Percentiles rank a stretch among this genome's conserved stretches.
These are phyloP conservation scores for Tremella fuciformis DNA, from an alignment of 768 basidiomycete species.

Conservation along the genomic window DNA sequence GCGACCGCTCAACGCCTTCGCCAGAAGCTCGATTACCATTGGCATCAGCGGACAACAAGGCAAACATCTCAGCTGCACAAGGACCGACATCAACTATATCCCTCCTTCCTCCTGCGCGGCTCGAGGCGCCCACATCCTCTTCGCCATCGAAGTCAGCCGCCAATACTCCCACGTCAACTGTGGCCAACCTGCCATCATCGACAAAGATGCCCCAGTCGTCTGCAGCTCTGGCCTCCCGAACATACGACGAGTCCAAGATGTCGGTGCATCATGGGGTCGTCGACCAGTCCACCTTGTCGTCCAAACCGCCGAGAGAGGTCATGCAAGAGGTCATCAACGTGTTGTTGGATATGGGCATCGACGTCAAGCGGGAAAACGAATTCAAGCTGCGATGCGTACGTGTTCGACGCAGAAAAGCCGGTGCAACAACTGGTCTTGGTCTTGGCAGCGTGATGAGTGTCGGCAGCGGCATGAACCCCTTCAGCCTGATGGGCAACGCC, in stretches of 20 bases:
- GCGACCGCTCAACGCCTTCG: background rate
- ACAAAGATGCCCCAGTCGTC: conserved; percentile 5
- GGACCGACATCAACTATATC: conserved; percentile 18
- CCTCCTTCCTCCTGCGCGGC: conserved; percentile 23
- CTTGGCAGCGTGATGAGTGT: conserved; percentile 52
- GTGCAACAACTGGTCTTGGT: conserved; percentile 56
- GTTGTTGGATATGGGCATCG: conserved; percentile 83
- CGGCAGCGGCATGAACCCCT: conserved; percentile 55
- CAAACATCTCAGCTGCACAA: conserved; percentile 19
- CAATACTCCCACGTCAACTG: conserved; percentile 14
- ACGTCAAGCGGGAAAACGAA: conserved; percentile 80
- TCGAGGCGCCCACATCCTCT: conserved; percentile 6
- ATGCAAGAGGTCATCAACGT: conserved; percentile 79
- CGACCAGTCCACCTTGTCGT: conserved; percentile 84
- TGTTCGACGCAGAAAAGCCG: conserved; percentile 63
- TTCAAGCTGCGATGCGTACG: conserved; percentile 85
- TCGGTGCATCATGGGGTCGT: conserved; percentile 89
- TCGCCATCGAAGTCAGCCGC: conserved; percentile 27
- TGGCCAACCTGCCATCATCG: conserved; percentile 13
- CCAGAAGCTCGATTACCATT: conserved; percentile 15
- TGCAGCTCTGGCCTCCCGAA: conserved; percentile 9
- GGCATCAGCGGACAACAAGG: conserved; percentile 22
- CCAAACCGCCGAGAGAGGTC: conserved; percentile 75
- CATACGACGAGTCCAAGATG: conserved; percentile 55
- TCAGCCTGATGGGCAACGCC: conserved; percentile 77